Evolutionary conservation across 78 protist genomes (phyloP).

Genomic region (Polysphondylium violaceum): DNA sequence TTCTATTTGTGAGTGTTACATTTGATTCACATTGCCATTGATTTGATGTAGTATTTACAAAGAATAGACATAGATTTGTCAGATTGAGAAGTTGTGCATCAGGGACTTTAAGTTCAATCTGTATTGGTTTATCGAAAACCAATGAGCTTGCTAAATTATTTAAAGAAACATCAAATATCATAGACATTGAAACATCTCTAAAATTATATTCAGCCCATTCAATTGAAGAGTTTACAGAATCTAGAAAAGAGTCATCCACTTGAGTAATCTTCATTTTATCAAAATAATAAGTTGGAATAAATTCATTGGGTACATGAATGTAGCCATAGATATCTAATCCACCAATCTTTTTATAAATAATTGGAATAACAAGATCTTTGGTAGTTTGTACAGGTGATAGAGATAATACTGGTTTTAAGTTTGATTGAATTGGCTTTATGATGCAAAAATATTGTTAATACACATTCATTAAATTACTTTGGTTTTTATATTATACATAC

Average conservation of each 20-base stretch:
- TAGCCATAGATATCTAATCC: slow-evolving; percentile 32
- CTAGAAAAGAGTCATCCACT: slow-evolving; percentile 29
- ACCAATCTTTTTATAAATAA: not conserved
- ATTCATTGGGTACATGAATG: slow-evolving; percentile 9
- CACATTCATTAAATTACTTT: not conserved
- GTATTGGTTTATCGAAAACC: not conserved
- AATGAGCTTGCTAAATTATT: not conserved
- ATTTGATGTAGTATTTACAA: not conserved
- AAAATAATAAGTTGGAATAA: not conserved
- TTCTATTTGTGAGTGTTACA: not conserved
- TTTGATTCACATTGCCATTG: slow-evolving; percentile 32
- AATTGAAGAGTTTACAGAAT: not conserved
- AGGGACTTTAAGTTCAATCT: not conserved
- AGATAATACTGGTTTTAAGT: not conserved
- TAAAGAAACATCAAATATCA: slow-evolving; percentile 10
- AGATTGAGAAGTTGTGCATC: not conserved
- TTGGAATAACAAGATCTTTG: slow-evolving; percentile 16
- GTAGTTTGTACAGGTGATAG: slow-evolving; percentile 24
- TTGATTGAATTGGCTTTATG: too few species aligned
- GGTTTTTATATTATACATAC: not conserved
- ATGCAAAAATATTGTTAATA: not conserved
- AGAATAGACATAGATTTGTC: not conserved
- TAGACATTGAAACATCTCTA: not conserved
- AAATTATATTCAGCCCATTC: not conserved
- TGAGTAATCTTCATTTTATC: not conserved